A percentile compares a stretch with the other conserved stretches of the same genome.
Evolutionary conservation across 2,329 filamentous ascomycete genomes (phyloP).

Genomic region (Tolypocladium nubicola): DNA sequence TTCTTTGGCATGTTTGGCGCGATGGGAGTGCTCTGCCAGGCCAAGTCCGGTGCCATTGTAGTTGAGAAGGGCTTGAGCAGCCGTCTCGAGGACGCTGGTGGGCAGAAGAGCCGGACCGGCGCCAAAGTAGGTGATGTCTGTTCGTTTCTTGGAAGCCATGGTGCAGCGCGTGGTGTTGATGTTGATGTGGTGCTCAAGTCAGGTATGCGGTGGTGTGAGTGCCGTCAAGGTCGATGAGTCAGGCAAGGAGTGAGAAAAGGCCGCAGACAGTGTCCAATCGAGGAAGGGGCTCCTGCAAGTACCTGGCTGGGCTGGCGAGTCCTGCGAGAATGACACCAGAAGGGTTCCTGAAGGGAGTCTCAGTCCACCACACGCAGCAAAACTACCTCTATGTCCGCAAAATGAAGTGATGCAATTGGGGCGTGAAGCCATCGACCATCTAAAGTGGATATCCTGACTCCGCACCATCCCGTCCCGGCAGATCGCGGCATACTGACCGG

Average conservation of each 20-base stretch:
- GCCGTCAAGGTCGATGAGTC: background rate
- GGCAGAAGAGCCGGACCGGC: slow-evolving; percentile 84
- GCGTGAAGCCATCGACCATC: background rate
- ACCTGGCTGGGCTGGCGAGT: background rate
- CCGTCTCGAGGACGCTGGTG: slow-evolving; percentile 67
- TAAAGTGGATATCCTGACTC: background rate
- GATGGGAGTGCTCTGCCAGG: slow-evolving; percentile 83
- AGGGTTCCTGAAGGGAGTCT: background rate
- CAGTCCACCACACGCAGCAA: background rate
- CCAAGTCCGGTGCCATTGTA: slow-evolving; percentile 74
- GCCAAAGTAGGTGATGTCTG: slow-evolving; percentile 77
- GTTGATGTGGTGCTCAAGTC: background rate
- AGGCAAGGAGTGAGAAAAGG: background rate
- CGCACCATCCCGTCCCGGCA: background rate
- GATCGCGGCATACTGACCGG: background rate
- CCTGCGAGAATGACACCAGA: background rate
- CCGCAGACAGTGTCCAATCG: background rate
- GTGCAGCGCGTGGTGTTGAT: background rate
- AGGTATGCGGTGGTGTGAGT: background rate
- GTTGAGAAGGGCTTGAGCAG: slow-evolving; percentile 69
- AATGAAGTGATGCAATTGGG: background rate
- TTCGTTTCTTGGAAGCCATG: slow-evolving; percentile 23
- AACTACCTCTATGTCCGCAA: background rate
- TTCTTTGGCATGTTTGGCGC: slow-evolving; percentile 64
- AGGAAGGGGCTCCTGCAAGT: background rate